A percentile compares a stretch with the other conserved stretches of the same genome.
Conservation (phyloP, 306 rosid genomes). For the Oxytropis ochrocephala region DNA sequence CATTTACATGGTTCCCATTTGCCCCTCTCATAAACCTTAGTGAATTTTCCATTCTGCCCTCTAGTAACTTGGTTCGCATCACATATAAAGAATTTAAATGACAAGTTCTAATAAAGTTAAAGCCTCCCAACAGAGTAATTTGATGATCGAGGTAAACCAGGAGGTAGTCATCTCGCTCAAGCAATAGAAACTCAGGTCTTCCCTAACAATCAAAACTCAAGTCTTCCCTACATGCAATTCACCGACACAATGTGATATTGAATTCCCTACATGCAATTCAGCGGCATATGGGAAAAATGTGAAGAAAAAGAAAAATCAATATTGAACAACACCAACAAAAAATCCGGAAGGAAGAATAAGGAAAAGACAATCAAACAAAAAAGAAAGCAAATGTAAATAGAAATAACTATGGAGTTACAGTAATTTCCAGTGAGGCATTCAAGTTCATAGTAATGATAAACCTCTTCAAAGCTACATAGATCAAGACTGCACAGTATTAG, state of each 20-base stretch:
- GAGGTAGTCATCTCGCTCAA: neutral
- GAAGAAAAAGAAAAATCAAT: neutral
- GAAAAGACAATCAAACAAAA: neutral
- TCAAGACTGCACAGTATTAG: neutral
- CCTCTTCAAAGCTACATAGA: neutral
- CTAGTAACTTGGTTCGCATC: too few species aligned
- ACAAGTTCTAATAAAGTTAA: neutral
- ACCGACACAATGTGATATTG: neutral
- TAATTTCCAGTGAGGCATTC: neutral
- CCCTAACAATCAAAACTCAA: neutral
- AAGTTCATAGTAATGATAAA: slow-evolving; percentile 8
- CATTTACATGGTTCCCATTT: too few species aligned
- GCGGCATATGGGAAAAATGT: neutral
- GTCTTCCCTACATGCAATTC: neutral
- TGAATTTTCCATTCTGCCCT: too few species aligned
- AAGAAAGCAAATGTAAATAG: neutral
- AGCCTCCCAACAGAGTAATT: slow-evolving; percentile 6
- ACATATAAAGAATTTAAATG: neutral
- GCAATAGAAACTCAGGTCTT: neutral
- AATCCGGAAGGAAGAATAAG: neutral
- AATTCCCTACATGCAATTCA: neutral
- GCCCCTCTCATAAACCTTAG: too few species aligned
- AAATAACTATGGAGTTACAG: neutral
- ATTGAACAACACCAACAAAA: neutral
- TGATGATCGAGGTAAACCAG: neutral